Conservation (phyloP, 2,329 filamentous ascomycete species). For the Colletotrichum australisinense region DNA sequence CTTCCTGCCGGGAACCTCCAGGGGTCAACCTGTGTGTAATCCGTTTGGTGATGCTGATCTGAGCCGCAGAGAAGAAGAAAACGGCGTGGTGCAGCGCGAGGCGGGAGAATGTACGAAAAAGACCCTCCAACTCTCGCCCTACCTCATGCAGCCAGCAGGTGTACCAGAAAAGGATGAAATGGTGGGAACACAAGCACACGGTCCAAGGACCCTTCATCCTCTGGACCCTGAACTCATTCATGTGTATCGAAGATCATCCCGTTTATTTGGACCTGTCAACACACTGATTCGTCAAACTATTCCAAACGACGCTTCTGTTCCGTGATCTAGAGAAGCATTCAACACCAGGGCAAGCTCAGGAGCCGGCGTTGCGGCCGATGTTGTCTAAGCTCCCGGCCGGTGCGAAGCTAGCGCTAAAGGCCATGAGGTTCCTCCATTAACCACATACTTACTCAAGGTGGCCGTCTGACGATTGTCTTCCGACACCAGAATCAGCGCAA, state of each 20-base stretch:
- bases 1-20: not conserved
- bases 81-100: not conserved
- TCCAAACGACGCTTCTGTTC: not conserved
- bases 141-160: not conserved
- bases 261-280: not conserved
- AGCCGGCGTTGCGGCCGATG: not conserved
- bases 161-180: not conserved
- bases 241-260: not conserved
- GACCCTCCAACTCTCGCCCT: not conserved
- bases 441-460: not conserved
- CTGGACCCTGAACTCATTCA: not conserved
- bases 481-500: not conserved
- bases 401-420: not conserved
- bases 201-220: not conserved
- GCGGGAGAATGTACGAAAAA: not conserved
- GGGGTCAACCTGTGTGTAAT: slow-evolving; percentile 23
- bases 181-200: not conserved
- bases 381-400: not conserved
- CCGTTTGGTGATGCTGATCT: slow-evolving; percentile 3
- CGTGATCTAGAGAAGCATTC: not conserved
- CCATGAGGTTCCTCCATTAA: not conserved
- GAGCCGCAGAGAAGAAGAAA: not conserved
- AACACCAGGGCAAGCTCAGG: not conserved
- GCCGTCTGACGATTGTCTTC: not conserved
- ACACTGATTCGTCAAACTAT: not conserved